Conservation (phyloP, 1,139 yeast genomes). For the Zygoascus hellenicus region DNA sequence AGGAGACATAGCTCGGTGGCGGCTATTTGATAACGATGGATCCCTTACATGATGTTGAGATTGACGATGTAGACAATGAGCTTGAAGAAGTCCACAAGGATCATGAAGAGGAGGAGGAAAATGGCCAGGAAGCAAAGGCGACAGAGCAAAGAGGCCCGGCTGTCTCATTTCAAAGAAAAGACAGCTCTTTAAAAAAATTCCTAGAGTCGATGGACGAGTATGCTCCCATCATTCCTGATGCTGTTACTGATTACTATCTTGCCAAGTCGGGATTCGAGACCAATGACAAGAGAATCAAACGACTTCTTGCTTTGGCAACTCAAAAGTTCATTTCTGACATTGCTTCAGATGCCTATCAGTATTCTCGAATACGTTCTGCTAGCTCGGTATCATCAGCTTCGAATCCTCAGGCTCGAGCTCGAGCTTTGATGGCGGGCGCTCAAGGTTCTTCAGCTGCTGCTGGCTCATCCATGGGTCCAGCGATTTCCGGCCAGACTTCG, state of each 20-base stretch:
- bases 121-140: slow-evolving; percentile 13
- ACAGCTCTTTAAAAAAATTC: slow-evolving; percentile 80
- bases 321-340: slow-evolving; percentile 92
- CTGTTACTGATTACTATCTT: slow-evolving; percentile 91
- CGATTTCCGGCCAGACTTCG: slow-evolving; percentile 32
- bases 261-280: slow-evolving; percentile 86
- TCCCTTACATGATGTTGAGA: slow-evolving; percentile 9
- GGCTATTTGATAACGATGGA: slow-evolving; percentile 2
- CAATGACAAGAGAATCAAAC: slow-evolving; percentile 70
- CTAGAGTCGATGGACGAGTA: slow-evolving; percentile 86
- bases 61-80: slow-evolving; percentile 33
- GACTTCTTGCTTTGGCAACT: slow-evolving; percentile 87
- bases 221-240: slow-evolving; percentile 96
- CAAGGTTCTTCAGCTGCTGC: slow-evolving; percentile 15
- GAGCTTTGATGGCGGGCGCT: slow-evolving; percentile 61
- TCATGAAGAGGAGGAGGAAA: slow-evolving; percentile 16
- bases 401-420: slow-evolving; percentile 82
- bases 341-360: slow-evolving; percentile 95
- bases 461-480: slow-evolving; percentile 5
- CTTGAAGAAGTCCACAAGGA: slow-evolving; percentile 16
- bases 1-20: too few relatives aligned
- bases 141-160: slow-evolving; percentile 38
- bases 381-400: slow-evolving; percentile 77
- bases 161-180: slow-evolving; percentile 73
- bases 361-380: slow-evolving; percentile 80